phyloP scores from a whole-genome alignment of 2,329 filamentous ascomycete species.

The Pseudogymnoascus verrucosus region DNA sequence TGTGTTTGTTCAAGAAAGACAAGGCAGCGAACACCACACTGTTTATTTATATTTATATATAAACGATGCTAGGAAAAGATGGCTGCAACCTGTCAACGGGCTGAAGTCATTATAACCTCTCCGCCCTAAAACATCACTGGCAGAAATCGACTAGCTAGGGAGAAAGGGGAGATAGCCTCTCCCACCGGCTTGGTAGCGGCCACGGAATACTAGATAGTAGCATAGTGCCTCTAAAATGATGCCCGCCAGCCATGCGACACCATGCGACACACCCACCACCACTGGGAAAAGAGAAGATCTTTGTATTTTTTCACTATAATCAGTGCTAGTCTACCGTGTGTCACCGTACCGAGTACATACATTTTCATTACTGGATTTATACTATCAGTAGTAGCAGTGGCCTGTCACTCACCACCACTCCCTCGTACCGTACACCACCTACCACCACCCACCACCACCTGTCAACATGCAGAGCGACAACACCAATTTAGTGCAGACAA shows the following conservation, averaged over 20 bases:
- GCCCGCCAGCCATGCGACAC: not conserved
- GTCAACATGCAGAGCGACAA: not conserved
- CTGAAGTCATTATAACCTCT: conserved; percentile 1
- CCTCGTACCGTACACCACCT: not conserved
- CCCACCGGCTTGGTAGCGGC: not conserved
- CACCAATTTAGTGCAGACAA: not conserved
- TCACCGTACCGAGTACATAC: not conserved
- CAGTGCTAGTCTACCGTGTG: not conserved
- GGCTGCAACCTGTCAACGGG: not conserved
- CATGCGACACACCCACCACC: not conserved
- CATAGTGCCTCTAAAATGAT: not conserved
- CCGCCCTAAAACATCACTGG: conserved; percentile 1
- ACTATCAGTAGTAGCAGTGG: no score
- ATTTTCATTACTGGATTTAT: no score
- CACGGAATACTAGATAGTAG: not conserved
- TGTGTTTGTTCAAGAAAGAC: not conserved
- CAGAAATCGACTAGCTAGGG: not conserved
- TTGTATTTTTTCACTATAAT: not conserved
- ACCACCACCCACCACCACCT: not conserved
- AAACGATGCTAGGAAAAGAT: not conserved
- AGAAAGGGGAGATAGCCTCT: conserved; percentile 1
- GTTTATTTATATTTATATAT: not conserved
- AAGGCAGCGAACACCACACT: not conserved
- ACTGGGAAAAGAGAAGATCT: not conserved
- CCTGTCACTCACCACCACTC: not conserved